Percentiles rank a stretch among this genome's conserved stretches.
Evolutionary conservation across 2,329 filamentous ascomycete species (phyloP).

Genomic region (Cercospora sp.): DNA sequence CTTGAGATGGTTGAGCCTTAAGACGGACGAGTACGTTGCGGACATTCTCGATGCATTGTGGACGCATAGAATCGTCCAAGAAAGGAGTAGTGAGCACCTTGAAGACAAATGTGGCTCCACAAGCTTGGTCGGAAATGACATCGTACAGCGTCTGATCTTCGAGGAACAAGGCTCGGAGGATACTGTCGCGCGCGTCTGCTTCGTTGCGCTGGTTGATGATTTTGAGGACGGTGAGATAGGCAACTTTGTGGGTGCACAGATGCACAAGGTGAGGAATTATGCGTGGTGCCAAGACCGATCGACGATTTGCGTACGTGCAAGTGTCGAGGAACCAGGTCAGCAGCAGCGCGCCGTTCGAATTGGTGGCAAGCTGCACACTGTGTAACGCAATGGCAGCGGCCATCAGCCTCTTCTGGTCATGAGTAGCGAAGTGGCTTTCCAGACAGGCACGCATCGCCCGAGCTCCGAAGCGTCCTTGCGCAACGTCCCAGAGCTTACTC

Average conservation of each 20-base stretch:
- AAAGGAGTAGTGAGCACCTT: slow-evolving; percentile 97
- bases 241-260: slow-evolving; percentile 97
- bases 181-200: slow-evolving; percentile 83
- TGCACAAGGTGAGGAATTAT: slow-evolving; percentile 92
- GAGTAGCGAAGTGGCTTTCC: slow-evolving; percentile 91
- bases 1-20: slow-evolving; percentile 90
- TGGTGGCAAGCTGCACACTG: slow-evolving; percentile 93
- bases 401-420: slow-evolving; percentile 92
- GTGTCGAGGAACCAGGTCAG: slow-evolving; percentile 98
- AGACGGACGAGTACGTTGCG: slow-evolving; percentile 83
- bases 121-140: slow-evolving; percentile 86
- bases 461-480: slow-evolving; percentile 90
- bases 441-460: slow-evolving; percentile 95
- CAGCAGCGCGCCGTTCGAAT: slow-evolving; percentile 89
- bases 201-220: slow-evolving; percentile 98
- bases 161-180: slow-evolving; percentile 90
- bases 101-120: slow-evolving; percentile 94
- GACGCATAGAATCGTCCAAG: slow-evolving; percentile 87
- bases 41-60: slow-evolving; percentile 87
- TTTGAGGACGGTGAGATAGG: slow-evolving; percentile 94
- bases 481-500: slow-evolving; percentile 86
- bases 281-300: slow-evolving; percentile 86
- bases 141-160: slow-evolving; percentile 85
- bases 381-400: slow-evolving; percentile 94
- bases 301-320: slow-evolving; percentile 88